phyloP scores from a whole-genome alignment of 1,139 yeast species.

The Yamadazyma sp. region DNA sequence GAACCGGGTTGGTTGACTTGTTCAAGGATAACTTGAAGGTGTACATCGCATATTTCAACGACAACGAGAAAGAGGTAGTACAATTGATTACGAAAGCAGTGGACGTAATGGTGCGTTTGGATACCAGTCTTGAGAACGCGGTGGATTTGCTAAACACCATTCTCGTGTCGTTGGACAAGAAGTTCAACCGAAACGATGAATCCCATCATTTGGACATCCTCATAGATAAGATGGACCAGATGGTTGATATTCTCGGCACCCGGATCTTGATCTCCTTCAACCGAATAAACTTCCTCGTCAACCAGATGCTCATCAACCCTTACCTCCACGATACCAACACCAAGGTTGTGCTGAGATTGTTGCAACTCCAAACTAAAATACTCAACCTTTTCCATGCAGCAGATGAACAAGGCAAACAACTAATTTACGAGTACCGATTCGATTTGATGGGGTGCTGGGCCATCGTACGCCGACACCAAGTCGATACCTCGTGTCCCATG shows the following conservation, averaged over 20 bases:
- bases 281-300: conserved; percentile 27
- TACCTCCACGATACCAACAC: conserved; percentile 20
- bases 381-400: conserved; percentile 11
- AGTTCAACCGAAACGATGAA: conserved; percentile 13
- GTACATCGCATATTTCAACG: conserved; percentile 36
- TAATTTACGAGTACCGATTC: conserved; percentile 29
- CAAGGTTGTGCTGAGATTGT: conserved; percentile 15
- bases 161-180: conserved; percentile 14
- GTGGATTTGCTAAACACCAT: conserved; percentile 13
- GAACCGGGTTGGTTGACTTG: conserved; percentile 44
- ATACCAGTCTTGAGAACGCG: conserved; percentile 3
- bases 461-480: conserved; percentile 13
- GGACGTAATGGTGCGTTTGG: conserved; percentile 5
- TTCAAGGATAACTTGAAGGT: conserved; percentile 41
- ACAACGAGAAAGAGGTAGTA: conserved; percentile 34
- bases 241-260: conserved; percentile 8
- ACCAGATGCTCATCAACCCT: conserved; percentile 32
- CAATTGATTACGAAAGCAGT: conserved; percentile 26
- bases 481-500: conserved; percentile 1
- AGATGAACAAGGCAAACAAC: conserved; percentile 18
- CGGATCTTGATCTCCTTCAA: conserved; percentile 24
- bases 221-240: conserved; percentile 6
- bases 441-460: conserved; percentile 38
- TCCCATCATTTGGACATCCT: conserved; percentile 8
- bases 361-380: conserved; percentile 21